Percentiles rank a stretch among this genome's conserved stretches.
Evolutionary conservation across 1,284 basidiomycete species (phyloP).

Genomic region (Gymnopus androsaceus): DNA sequence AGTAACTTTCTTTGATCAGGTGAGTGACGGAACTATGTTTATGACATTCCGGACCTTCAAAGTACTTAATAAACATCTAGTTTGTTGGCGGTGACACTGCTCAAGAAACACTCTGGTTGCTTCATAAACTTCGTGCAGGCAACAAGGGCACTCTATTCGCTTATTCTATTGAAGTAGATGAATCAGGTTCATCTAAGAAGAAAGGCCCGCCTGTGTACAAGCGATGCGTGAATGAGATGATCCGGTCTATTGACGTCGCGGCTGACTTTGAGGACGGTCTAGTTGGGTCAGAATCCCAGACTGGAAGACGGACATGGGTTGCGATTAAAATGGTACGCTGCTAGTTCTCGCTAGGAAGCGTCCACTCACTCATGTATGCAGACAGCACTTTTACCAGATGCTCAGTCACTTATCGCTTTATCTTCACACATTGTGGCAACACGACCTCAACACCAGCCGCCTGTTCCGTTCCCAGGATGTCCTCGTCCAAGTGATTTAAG

Average conservation of each 20-base stretch:
- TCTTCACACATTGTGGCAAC: constrained; percentile 53
- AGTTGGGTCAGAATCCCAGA: constrained; percentile 30
- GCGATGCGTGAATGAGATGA: constrained; percentile 69
- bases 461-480: constrained; percentile 67
- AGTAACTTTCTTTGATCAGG: constrained; percentile 85
- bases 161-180: constrained; percentile 85
- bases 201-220: constrained; percentile 47
- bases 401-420: constrained; percentile 54
- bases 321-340: constrained; percentile 72
- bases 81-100: constrained; percentile 90
- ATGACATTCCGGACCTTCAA: not conserved
- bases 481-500: constrained; percentile 53
- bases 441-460: constrained; percentile 28
- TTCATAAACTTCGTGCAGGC: constrained; percentile 61
- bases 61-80: constrained; percentile 34
- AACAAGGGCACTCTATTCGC: constrained; percentile 82
- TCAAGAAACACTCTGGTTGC: constrained; percentile 64
- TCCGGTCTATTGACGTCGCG: constrained; percentile 72
- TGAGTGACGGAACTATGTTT: constrained; percentile 36
- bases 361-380: constrained; percentile 24
- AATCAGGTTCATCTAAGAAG: constrained; percentile 30
- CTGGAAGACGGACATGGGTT: constrained; percentile 72
- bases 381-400: constrained; percentile 64
- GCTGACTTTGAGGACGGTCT: constrained; percentile 73
- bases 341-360: not conserved